Percentiles rank a stretch among this genome's conserved stretches.
Evolutionary conservation across 805 yeast genomes (phyloP).

Genomic region (Candida verbasci): DNA sequence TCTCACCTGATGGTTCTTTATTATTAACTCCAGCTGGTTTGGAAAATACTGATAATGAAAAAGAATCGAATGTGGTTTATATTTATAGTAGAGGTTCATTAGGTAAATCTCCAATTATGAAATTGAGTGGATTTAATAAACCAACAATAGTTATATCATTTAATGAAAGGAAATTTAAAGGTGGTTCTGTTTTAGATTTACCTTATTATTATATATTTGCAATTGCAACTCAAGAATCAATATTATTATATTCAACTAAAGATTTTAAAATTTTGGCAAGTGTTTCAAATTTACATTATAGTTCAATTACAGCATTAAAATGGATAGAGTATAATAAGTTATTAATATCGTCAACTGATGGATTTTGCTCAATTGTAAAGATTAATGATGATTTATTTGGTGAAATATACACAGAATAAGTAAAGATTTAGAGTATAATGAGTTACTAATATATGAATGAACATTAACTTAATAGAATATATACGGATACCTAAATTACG

Average conservation of each 20-base stretch:
- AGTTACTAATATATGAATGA: too few species aligned
- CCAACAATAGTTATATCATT: constrained; percentile 84
- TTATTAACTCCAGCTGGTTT: constrained; percentile 72
- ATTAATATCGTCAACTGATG: constrained; percentile 83
- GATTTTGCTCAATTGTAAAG: constrained; percentile 72
- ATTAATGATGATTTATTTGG: constrained; percentile 60
- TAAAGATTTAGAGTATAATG: too few species aligned
- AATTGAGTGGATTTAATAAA: constrained; percentile 71
- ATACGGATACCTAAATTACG: too few species aligned
- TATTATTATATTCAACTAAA: constrained; percentile 78
- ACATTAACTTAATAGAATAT: too few species aligned
- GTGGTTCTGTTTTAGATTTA: constrained; percentile 40
- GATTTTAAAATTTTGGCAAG: constrained; percentile 63
- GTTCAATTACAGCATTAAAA: constrained; percentile 79
- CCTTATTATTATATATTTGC: constrained; percentile 87
- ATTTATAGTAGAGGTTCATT: constrained; percentile 72
- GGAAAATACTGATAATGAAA: constrained; percentile 19
- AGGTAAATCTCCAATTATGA: constrained; percentile 66
- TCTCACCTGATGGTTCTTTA: constrained; percentile 87
- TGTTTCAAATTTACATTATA: constrained; percentile 78
- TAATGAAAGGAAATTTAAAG: constrained; percentile 58
- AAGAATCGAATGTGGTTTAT: constrained; percentile 59
- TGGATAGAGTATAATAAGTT: constrained; percentile 79
- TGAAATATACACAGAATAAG: constrained; percentile 11
- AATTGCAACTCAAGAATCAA: constrained; percentile 86